These are phyloP conservation scores for Xerocomellus amylosporus DNA, from an alignment of 768 basidiomycete species.

Conservation along the genomic window DNA sequence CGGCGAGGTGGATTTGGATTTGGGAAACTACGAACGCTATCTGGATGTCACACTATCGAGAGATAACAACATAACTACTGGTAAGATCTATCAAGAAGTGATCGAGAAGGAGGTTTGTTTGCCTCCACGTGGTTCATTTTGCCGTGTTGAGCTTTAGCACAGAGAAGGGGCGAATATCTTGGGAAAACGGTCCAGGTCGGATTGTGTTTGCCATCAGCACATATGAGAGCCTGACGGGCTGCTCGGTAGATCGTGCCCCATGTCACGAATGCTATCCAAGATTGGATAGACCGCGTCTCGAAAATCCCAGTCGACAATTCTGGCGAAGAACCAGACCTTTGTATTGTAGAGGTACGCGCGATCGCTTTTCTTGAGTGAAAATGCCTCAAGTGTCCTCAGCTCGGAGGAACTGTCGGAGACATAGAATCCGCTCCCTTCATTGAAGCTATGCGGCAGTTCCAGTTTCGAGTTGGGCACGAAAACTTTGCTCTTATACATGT, in stretches of 20 bases:
- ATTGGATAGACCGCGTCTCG: conserved; percentile 96
- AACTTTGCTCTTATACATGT: conserved; percentile 98
- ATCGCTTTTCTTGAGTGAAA: neutral
- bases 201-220: neutral
- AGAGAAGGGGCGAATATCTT: conserved; percentile 85
- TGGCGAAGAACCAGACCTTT: conserved; percentile 90
- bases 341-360: conserved; percentile 86
- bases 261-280: conserved; percentile 94
- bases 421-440: conserved; percentile 98
- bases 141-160: conserved; percentile 11
- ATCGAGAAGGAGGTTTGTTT: conserved; percentile 90
- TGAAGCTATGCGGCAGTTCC: conserved; percentile 99
- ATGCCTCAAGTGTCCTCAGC: conserved; percentile 42
- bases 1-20: conserved; percentile 95
- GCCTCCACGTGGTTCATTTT: neutral
- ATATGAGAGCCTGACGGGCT: conserved; percentile 6
- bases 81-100: conserved; percentile 95
- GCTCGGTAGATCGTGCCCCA: conserved; percentile 82
- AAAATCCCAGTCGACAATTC: conserved; percentile 94
- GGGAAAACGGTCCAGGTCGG: conserved; percentile 94
- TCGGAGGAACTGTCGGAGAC: conserved; percentile 97
- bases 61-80: conserved; percentile 98
- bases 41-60: conserved; percentile 89
- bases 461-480: conserved; percentile 94
- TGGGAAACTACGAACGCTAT: conserved; percentile 99